Conservation (phyloP, 139 green algal genomes). For the Diplosphaera chodatii region DNA sequence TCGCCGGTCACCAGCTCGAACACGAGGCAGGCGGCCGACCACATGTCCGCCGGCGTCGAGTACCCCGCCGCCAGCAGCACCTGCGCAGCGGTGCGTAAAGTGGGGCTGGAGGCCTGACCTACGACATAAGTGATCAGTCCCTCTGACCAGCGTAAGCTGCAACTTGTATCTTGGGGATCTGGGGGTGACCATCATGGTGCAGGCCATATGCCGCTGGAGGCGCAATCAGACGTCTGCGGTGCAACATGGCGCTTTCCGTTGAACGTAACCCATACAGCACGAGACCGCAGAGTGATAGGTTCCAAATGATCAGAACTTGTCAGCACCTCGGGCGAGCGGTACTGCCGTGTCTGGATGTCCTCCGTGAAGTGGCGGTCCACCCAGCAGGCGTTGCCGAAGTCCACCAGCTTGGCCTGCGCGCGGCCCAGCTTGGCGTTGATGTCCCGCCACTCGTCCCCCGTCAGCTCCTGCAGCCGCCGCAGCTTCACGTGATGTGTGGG, state of each 20-base stretch:
- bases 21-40: conserved; percentile 92
- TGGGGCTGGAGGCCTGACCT: too few species aligned
- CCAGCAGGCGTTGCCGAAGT: conserved; percentile 99
- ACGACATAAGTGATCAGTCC: too few species aligned
- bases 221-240: too few species aligned
- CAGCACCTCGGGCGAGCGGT: conserved; percentile 85
- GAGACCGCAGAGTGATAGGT: too few species aligned
- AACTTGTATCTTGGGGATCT: too few species aligned
- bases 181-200: too few species aligned
- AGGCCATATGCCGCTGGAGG: too few species aligned
- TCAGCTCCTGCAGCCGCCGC: not conserved
- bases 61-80: conserved; percentile 83
- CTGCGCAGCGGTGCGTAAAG: too few species aligned
- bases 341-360: conserved; percentile 98
- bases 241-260: too few species aligned
- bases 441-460: not conserved
- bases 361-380: conserved; percentile 93
- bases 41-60: conserved; percentile 88
- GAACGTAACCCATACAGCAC: too few species aligned
- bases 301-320: not conserved
- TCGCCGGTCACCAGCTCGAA: conserved; percentile 98
- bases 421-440: conserved; percentile 13
- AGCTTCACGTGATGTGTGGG: too few species aligned
- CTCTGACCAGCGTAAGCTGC: too few species aligned
- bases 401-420: conserved; percentile 82